Conservation (phyloP, 352 stramenopile species). For the Phytophthora sp. region DNA sequence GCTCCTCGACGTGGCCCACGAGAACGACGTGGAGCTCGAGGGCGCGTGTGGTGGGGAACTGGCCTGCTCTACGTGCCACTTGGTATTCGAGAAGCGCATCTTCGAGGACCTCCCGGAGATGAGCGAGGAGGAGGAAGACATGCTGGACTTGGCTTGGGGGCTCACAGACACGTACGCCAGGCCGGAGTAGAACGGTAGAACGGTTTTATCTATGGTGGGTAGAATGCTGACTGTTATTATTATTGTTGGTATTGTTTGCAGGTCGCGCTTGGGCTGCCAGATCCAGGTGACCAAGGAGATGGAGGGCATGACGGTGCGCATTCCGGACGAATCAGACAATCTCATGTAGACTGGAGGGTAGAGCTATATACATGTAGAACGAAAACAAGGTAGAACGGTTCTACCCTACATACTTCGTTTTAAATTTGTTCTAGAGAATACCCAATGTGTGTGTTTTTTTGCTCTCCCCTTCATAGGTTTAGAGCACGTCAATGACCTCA, state of each 20-base stretch:
- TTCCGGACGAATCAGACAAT: conserved; percentile 90
- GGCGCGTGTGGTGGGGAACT: conserved; percentile 93
- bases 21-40: conserved; percentile 95
- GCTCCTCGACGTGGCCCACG: conserved; percentile 91
- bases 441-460: no score
- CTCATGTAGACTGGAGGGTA: conserved; percentile 68
- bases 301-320: conserved; percentile 84
- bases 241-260: neutral
- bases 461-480: no score
- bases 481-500: conserved; percentile 16
- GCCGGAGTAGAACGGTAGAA: neutral
- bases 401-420: neutral
- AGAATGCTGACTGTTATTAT: neutral
- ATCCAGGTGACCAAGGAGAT: conserved; percentile 90
- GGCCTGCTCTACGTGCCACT: conserved; percentile 94
- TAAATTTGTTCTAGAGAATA: conserved; percentile 8
- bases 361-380: conserved; percentile 29
- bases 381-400: conserved; percentile 8
- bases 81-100: conserved; percentile 91
- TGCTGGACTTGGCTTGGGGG: conserved; percentile 94
- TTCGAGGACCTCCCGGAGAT: conserved; percentile 90
- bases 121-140: conserved; percentile 95
- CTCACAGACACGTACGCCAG: conserved; percentile 92
- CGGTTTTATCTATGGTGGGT: no score
- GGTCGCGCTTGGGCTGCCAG: conserved; percentile 90